phyloP scores from a whole-genome alignment of 1,284 basidiomycete species.

The Cutaneotrichosporon sp. region DNA sequence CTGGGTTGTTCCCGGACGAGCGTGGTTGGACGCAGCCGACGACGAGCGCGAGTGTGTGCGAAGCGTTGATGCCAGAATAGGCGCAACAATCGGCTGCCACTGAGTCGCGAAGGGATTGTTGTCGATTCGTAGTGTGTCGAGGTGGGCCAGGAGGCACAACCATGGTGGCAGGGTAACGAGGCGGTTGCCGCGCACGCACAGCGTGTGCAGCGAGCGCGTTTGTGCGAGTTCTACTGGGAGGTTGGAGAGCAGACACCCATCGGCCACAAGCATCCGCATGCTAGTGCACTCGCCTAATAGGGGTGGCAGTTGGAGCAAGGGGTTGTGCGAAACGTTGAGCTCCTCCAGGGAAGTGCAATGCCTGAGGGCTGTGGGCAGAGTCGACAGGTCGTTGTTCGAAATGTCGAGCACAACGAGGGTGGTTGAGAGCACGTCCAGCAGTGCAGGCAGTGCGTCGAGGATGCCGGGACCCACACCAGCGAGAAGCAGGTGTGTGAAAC shows the following conservation, averaged over 20 bases:
- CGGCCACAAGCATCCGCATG: slow-evolving; percentile 83
- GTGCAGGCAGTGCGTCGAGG: slow-evolving; percentile 66
- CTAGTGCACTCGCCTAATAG: slow-evolving; percentile 73
- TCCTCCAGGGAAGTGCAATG: slow-evolving; percentile 82
- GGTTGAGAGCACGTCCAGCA: slow-evolving; percentile 67
- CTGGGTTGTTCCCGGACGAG: slow-evolving; percentile 13
- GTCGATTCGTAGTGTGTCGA: slow-evolving; percentile 86
- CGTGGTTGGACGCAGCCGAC: slow-evolving; percentile 9
- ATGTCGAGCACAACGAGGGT: slow-evolving; percentile 86
- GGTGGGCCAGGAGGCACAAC: slow-evolving; percentile 76
- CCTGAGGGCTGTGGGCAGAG: slow-evolving; percentile 74
- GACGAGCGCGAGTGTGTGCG: slow-evolving; percentile 14
- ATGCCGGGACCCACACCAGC: slow-evolving; percentile 68
- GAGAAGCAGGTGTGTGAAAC: slow-evolving; percentile 84
- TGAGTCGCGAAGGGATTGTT: slow-evolving; percentile 90
- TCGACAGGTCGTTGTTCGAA: slow-evolving; percentile 76
- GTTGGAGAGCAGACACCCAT: slow-evolving; percentile 74
- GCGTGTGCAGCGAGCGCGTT: slow-evolving; percentile 74
- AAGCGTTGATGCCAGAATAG: slow-evolving; percentile 50
- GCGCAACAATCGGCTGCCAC: slow-evolving; percentile 84
- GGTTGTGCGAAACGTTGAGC: slow-evolving; percentile 88
- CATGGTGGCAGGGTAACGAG: slow-evolving; percentile 87
- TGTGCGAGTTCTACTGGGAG: slow-evolving; percentile 68
- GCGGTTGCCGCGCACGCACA: slow-evolving; percentile 84
- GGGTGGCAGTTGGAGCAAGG: slow-evolving; percentile 75